Percentiles rank a stretch among this genome's conserved stretches.
phyloP scores from a whole-genome alignment of 73 alveolate species.

The Stentor coeruleus region DNA sequence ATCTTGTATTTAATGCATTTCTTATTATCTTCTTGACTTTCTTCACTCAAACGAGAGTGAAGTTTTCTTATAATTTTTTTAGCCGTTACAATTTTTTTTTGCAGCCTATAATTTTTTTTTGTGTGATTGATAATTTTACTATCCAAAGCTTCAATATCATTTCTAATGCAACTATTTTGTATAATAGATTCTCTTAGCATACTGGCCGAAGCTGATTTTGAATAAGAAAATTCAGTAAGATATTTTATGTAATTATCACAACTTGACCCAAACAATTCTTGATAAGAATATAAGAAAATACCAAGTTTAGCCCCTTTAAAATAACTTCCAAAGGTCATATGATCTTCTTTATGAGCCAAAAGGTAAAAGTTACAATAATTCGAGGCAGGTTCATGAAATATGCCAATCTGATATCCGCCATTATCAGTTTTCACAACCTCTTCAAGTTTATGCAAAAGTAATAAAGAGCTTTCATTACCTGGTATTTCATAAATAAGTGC shows the following conservation, averaged over 20 bases:
- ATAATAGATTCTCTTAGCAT: too few species aligned
- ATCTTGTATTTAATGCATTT: too few species aligned
- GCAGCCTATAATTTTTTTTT: not conserved
- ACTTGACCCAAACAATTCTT: not conserved
- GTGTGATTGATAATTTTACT: not conserved
- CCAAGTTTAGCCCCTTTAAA: not conserved
- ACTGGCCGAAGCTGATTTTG: not conserved
- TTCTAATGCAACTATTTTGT: not conserved
- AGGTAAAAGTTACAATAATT: not conserved
- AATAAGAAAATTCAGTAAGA: not conserved
- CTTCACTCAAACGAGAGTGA: too few species aligned
- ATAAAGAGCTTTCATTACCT: not conserved
- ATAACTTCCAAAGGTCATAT: not conserved
- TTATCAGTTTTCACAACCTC: not conserved
- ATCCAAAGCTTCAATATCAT: not conserved
- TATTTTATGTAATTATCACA: not conserved
- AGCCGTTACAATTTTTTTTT: constrained; percentile 1
- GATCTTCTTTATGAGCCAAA: not conserved
- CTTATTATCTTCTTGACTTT: too few species aligned
- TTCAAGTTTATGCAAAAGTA: not conserved
- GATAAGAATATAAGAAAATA: too few species aligned
- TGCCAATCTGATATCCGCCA: not conserved
- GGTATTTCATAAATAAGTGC: not conserved
- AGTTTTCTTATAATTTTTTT: not conserved
- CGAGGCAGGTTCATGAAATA: not conserved